These are phyloP conservation scores for Limnanthes douglasii DNA, from an alignment of 345 rosid genomes.

Conservation along the genomic window DNA sequence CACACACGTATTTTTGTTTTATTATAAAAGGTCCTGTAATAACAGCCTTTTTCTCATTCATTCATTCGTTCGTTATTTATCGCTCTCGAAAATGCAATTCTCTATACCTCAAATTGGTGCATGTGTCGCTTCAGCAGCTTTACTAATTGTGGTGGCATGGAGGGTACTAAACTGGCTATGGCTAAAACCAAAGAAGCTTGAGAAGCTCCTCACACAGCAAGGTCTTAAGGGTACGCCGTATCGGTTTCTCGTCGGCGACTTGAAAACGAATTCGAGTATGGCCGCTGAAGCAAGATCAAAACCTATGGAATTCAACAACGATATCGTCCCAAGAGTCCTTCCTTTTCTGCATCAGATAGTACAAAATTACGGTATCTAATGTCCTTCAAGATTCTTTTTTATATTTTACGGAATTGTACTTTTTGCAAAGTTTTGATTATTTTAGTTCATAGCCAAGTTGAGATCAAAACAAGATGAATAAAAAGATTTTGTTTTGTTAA, in stretches of 20 bases:
- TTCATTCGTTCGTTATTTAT: too few relatives aligned
- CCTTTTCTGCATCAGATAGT: slow-evolving; percentile 4
- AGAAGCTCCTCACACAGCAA: slow-evolving; percentile 11
- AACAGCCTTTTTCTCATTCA: too few relatives aligned
- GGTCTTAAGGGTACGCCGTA: slow-evolving; percentile 14
- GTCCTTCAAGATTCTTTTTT: too few relatives aligned
- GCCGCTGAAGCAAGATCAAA: slow-evolving; percentile 4
- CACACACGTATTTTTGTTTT: too few relatives aligned
- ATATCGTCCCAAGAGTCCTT: slow-evolving; percentile 3
- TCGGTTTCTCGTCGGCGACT: slow-evolving; percentile 10
- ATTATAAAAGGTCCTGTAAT: too few relatives aligned
- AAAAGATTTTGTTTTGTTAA: neutral
- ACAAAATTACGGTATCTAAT: slow-evolving; percentile 7
- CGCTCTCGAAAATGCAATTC: too few relatives aligned
- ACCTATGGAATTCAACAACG: slow-evolving; percentile 8
- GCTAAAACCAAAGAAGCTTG: slow-evolving; percentile 17
- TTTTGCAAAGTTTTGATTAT: neutral
- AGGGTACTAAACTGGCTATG: slow-evolving; percentile 12
- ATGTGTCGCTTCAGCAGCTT: neutral
- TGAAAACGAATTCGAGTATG: slow-evolving; percentile 5
- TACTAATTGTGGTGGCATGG: slow-evolving; percentile 5
- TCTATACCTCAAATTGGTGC: too few relatives aligned
- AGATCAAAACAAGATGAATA: neutral
- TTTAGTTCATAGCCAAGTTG: too few relatives aligned
- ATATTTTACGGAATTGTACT: neutral